phyloP scores from a whole-genome alignment of 306 rosid genomes.

The Glycine soja region DNA sequence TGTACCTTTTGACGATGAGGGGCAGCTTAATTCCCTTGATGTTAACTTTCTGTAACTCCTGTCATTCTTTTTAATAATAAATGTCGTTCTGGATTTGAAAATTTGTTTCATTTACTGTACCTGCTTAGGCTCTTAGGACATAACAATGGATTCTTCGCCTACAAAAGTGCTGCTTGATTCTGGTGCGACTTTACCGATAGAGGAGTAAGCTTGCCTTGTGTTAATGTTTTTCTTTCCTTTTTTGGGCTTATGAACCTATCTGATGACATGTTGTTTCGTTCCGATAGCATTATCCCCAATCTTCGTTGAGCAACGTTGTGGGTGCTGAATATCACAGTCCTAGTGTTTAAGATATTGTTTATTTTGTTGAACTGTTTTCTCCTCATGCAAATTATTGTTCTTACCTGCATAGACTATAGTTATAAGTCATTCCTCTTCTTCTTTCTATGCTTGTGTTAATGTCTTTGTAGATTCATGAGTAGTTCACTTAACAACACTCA shows the following conservation, averaged over 20 bases:
- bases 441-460: constrained; percentile 33
- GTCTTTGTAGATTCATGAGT: constrained; percentile 69
- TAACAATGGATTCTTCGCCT: constrained; percentile 44
- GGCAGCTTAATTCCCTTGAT: constrained; percentile 21
- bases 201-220: constrained; percentile 61
- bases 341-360: neutral
- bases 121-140: constrained; percentile 55
- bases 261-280: constrained; percentile 36
- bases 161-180: constrained; percentile 48
- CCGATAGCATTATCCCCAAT: constrained; percentile 53
- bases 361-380: constrained; percentile 33
- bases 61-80: too few relatives aligned
- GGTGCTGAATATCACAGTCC: constrained; percentile 49
- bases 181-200: constrained; percentile 45
- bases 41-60: too few relatives aligned
- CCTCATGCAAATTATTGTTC: constrained; percentile 39
- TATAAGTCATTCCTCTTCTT: neutral
- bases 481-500: constrained; percentile 57
- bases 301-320: constrained; percentile 34
- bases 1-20: constrained; percentile 74
- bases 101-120: constrained; percentile 5
- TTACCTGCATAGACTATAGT: neutral
- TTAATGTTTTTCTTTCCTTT: neutral
- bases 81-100: neutral
- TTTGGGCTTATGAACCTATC: constrained; percentile 20